phyloP scores from a whole-genome alignment of 345 rosid genomes.

The Carallia brachiata region DNA sequence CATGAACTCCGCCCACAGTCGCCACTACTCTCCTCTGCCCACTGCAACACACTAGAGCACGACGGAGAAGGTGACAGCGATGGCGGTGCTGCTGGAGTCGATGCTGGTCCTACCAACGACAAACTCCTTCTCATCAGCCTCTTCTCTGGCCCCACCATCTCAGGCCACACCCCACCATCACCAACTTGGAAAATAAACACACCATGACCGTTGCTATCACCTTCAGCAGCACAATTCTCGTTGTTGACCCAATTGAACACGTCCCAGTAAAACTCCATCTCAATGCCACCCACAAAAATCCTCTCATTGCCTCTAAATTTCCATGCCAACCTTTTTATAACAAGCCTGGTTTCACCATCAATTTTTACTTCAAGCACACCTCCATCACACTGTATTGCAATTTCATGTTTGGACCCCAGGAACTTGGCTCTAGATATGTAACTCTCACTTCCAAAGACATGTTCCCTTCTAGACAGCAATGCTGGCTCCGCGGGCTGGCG shows the following conservation, averaged over 20 bases:
- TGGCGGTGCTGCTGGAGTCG: constrained; percentile 3
- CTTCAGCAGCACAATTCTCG: background rate
- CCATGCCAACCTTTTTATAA: constrained; percentile 48
- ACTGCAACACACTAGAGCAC: constrained; percentile 51
- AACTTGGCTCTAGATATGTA: constrained; percentile 41
- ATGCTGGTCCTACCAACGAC: constrained; percentile 23
- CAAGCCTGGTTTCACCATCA: constrained; percentile 44
- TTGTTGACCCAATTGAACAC: constrained; percentile 49
- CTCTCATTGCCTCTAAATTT: constrained; percentile 59
- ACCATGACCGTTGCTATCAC: constrained; percentile 30
- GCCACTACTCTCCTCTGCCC: constrained; percentile 63
- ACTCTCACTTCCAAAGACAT: constrained; percentile 45
- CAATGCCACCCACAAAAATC: constrained; percentile 36
- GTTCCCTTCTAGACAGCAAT: constrained; percentile 46
- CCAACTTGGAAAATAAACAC: constrained; percentile 67
- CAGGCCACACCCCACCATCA: constrained; percentile 62
- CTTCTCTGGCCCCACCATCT: constrained; percentile 58
- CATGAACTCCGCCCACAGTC: constrained; percentile 57
- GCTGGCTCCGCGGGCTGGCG: constrained; percentile 26
- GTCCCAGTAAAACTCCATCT: constrained; percentile 58
- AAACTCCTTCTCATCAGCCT: constrained; percentile 49
- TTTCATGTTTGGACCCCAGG: constrained; percentile 50
- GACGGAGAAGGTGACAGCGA: constrained; percentile 38
- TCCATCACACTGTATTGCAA: constrained; percentile 41
- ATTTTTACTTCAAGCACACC: constrained; percentile 43